Evolutionary conservation across 345 rosid species (phyloP).

Genomic region (Ailanthus altissimus): DNA sequence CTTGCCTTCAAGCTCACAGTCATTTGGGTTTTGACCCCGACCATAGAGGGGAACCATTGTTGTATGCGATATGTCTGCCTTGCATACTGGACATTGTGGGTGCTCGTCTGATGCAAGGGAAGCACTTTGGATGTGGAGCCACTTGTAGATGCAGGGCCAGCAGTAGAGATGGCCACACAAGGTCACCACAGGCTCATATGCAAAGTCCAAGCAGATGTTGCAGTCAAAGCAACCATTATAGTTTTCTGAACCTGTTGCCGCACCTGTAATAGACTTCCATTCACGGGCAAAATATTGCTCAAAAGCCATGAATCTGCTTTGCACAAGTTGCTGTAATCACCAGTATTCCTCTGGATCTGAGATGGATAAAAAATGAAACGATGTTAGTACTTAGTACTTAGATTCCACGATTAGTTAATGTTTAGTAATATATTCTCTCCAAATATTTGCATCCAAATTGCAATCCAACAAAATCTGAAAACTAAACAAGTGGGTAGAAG

Average conservation of each 20-base stretch:
- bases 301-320: constrained; percentile 42
- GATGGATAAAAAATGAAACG: constrained; percentile 3
- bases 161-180: constrained; percentile 96
- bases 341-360: constrained; percentile 23
- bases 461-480: neutral
- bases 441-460: neutral
- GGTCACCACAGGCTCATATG: constrained; percentile 85
- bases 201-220: constrained; percentile 82
- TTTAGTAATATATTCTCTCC: neutral
- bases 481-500: neutral
- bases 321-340: neutral
- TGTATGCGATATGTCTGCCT: constrained; percentile 70
- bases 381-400: constrained; percentile 1
- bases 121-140: constrained; percentile 73
- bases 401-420: neutral
- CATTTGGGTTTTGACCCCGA: constrained; percentile 49
- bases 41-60: constrained; percentile 94
- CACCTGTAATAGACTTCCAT: constrained; percentile 41
- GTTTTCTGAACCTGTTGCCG: constrained; percentile 33
- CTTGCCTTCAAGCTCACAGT: constrained; percentile 35
- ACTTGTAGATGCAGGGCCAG: constrained; percentile 96
- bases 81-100: constrained; percentile 93
- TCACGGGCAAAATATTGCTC: constrained; percentile 46
- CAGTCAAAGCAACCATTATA: constrained; percentile 77
- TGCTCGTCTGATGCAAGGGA: constrained; percentile 57